Evolutionary conservation across 2,329 filamentous ascomycete genomes (phyloP), one percentile per base, ranked within the genome.

Genomic region (Emmonsiellopsis sp.): DNA sequence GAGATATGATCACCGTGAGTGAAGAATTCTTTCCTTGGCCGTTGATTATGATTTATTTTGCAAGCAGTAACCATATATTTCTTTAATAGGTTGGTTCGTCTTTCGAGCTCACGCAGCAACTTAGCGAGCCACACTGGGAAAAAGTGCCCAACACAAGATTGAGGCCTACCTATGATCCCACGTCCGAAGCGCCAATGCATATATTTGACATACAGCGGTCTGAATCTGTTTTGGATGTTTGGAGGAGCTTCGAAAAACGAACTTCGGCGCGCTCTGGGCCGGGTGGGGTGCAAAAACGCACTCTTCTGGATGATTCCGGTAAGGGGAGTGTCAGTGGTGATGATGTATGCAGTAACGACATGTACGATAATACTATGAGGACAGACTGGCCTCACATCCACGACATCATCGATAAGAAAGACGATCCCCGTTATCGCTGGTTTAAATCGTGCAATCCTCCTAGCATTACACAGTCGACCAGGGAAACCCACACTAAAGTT

Each of bases 171-270:
- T n/a, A 39, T 11, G 48, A 53, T 44, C 31, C 56, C 40, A 57
- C 63, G 32, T 54, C 58, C 10, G 58, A 54, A 39, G 2, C 8
- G 31, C 62, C 67, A 17, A 71, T 74, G 63, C 74, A 76, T 60
- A 62, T 74, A 45, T 76, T 76, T 59, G 73, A 75, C 57, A 73
- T 76, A 53, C 65, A 64, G 53, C 68, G 69, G 49, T 67, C 70
- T 39, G 67, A 66, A 42, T 69, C 69, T 7, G 63, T 71, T 10
- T 64, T 65, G 5, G 64, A 71, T 45, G 54, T 70, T 34, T 74
- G 71, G 71, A 68, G 64, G 53, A 58, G 57, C 34, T 68, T 64
- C 53, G 65, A 68, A 51, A 53, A 47, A 33, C 56, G 57, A 13
- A 45, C 56, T 32, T 43, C 44, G 4, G 27, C 6, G 34, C 17